Evolutionary conservation across 169 alveolate species (phyloP).

Genomic region (Eimeria brunetti): DNA sequence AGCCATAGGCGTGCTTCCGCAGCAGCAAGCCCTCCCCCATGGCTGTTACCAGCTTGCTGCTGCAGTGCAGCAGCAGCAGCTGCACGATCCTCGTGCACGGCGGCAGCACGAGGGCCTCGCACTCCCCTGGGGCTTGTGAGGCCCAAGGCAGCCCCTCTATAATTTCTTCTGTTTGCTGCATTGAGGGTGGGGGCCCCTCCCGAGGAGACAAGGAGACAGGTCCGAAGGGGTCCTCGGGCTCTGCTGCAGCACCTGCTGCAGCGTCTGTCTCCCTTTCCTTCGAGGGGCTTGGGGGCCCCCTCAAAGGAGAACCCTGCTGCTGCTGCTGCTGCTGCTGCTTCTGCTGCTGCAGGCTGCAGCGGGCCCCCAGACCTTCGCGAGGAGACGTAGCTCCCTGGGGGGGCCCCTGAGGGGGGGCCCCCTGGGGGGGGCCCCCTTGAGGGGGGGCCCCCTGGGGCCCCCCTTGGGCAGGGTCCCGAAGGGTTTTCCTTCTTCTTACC

Average conservation of each 20-base stretch:
- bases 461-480: not conserved
- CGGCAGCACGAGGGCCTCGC: conserved; percentile 74
- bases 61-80: conserved; percentile 40
- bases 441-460: no score
- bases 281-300: not conserved
- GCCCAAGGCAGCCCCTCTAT: conserved; percentile 61
- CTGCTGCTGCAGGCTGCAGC: not conserved
- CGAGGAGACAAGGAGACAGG: not conserved
- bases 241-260: not conserved
- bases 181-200: not conserved
- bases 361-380: not conserved
- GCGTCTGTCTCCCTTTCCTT: not conserved
- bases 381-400: not conserved
- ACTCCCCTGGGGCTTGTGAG: conserved; percentile 24
- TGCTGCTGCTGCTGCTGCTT: not conserved
- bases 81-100: conserved; percentile 75
- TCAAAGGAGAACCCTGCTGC: not conserved
- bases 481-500: conserved; percentile 67
- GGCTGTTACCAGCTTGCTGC: conserved; percentile 55
- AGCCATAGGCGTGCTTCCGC: conserved; percentile 9
- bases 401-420: not conserved
- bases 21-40: conserved; percentile 55
- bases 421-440: not conserved
- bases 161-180: conserved; percentile 25
- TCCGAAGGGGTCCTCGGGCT: not conserved